Percentiles rank a stretch among this genome's conserved stretches.
Evolutionary conservation across 768 basidiomycete species (phyloP).

Genomic region (Myochromella boudieri): DNA sequence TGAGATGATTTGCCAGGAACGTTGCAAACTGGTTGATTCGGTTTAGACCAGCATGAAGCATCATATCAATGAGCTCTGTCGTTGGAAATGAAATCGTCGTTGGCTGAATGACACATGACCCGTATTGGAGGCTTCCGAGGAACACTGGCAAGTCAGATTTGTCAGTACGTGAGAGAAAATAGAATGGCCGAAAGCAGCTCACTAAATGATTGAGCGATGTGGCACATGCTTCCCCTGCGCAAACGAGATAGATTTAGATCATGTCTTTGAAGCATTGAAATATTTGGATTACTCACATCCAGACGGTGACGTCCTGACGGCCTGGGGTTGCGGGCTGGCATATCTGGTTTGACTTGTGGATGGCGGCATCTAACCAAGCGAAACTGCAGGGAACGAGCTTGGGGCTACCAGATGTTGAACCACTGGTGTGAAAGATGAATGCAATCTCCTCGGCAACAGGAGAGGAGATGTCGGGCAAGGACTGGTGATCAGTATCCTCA

Average conservation of each 20-base stretch:
- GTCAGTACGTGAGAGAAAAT: conserved; percentile 20
- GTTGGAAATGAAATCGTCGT: conserved; percentile 64
- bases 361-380: conserved; percentile 49
- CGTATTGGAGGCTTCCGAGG: conserved; percentile 69
- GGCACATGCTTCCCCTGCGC: conserved; percentile 79
- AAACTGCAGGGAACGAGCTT: conserved; percentile 62
- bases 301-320: conserved; percentile 51
- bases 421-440: conserved; percentile 68
- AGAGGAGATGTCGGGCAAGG: conserved; percentile 39
- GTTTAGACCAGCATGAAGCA: conserved; percentile 64
- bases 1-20: conserved; percentile 63
- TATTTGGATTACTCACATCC: conserved; percentile 48
- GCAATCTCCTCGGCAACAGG: conserved; percentile 28
- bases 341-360: conserved; percentile 46
- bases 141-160: conserved; percentile 48
- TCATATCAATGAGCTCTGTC: conserved; percentile 72
- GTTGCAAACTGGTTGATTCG: conserved; percentile 75
- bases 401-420: conserved; percentile 64
- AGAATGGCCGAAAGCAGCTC: conserved; percentile 30
- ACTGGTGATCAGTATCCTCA: conserved; percentile 23
- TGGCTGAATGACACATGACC: conserved; percentile 71
- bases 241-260: conserved; percentile 9
- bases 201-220: conserved; percentile 79
- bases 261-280: not conserved
- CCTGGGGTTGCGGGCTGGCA: conserved; percentile 38